These are phyloP conservation scores for Termitomyces eurrhizus DNA, from an alignment of 768 basidiomycete species.

Conservation along the genomic window DNA sequence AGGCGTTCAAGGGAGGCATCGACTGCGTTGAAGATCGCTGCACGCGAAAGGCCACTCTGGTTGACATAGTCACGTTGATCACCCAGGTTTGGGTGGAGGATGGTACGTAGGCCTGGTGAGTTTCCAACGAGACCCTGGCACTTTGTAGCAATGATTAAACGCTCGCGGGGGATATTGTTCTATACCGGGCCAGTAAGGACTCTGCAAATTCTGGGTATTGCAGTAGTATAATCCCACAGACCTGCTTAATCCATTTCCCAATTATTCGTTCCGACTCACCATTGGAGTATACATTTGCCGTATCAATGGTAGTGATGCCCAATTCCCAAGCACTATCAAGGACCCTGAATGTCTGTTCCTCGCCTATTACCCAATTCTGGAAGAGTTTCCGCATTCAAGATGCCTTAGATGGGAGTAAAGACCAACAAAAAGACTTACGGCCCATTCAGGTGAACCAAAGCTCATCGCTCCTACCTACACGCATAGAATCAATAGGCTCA, in stretches of 20 bases:
- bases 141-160: slow-evolving; percentile 14
- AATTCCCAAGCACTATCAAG: slow-evolving; percentile 42
- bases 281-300: slow-evolving; percentile 33
- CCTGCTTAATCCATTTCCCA: slow-evolving; percentile 37
- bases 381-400: neutral
- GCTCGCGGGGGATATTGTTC: slow-evolving; percentile 13
- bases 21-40: slow-evolving; percentile 32
- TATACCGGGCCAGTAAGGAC: slow-evolving; percentile 5
- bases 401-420: slow-evolving; percentile 16
- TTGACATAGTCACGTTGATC: slow-evolving; percentile 15
- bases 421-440: slow-evolving; percentile 1
- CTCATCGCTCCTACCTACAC: slow-evolving; percentile 15
- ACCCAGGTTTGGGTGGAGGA: slow-evolving; percentile 2
- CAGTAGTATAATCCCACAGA: slow-evolving; percentile 4
- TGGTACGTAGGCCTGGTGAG: neutral
- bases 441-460: slow-evolving; percentile 14
- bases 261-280: slow-evolving; percentile 38
- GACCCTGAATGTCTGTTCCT: slow-evolving; percentile 39
- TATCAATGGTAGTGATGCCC: slow-evolving; percentile 36
- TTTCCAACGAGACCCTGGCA: slow-evolving; percentile 10
- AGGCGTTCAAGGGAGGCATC: slow-evolving; percentile 27
- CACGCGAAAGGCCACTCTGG: slow-evolving; percentile 16
- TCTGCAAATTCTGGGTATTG: slow-evolving; percentile 1
- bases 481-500: neutral
- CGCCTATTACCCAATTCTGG: slow-evolving; percentile 44